Base-by-base conservation (phyloP, 345 rosid species). In the Stellera chamaejasme region DNA sequence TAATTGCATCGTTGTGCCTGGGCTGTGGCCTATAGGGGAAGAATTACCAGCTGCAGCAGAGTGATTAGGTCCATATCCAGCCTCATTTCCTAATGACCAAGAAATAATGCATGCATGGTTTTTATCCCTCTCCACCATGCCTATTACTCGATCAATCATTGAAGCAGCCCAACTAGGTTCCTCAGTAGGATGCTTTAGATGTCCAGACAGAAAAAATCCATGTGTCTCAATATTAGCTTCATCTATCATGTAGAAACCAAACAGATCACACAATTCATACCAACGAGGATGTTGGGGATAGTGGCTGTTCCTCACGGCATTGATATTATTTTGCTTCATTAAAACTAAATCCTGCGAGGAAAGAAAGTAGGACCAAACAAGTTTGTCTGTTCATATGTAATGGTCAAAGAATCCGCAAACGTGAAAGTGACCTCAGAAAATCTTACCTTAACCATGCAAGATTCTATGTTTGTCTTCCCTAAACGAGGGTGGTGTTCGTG, bases 191-290 rank as follows among this genome's bases (percentile, higher is more conserved):
- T 86, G 96, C 82, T 86, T 93, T 71, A 88, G 76, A 79, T 84
- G 94, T 63, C 71, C 69, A 59, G 74, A 81, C 52, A 70, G 74
- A 82, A 71, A 60, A 70, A 93, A 93, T 58, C 97, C 99, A 69
- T 93, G 99, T 60, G 99, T 93, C 84, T 93, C 99, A 52, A 93
- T 84, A 75, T 93, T 93, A 67, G 99, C 97, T 76, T 93, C 99
- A 74, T 93, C 99, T 56, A 89, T 82, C 97, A 93, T 89, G 79
- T 93, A 93, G 87, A 93, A 69, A 61, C 99, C 97, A 60, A 93
- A 87, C 70, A 89, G 76, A 78, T 93, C 89, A 59, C 99, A 93
- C 67, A 93, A 60, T 63, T 93, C 97, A 52, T 93, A 93, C 99
- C 99, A 93, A 43, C 96, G 99, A 28, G 94, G 84, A 73, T 93